Conservation (phyloP, 1,284 basidiomycete species). For the Irpex sp. region DNA sequence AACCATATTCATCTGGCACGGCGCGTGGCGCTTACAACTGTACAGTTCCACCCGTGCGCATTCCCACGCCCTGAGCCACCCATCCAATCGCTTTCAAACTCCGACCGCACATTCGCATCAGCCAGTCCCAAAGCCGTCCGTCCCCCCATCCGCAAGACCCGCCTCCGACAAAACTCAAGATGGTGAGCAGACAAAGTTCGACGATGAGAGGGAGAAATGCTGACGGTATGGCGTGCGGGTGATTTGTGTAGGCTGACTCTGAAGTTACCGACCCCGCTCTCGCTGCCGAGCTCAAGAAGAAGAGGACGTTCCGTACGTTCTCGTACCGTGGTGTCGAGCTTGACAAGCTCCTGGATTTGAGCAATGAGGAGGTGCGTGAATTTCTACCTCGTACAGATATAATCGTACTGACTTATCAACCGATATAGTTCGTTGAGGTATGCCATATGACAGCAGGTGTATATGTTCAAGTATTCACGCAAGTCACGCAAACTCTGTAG, state of each 20-base stretch:
- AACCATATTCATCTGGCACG: conserved; percentile 4
- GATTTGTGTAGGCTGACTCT: conserved; percentile 60
- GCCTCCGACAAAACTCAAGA: conserved; percentile 33
- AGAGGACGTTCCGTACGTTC: conserved; percentile 98
- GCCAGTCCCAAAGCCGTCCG: neutral
- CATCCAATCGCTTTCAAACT: conserved; percentile 32
- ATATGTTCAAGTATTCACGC: neutral
- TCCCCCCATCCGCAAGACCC: conserved; percentile 26
- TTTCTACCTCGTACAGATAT: neutral
- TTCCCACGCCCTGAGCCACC: conserved; percentile 34
- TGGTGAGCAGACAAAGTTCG: conserved; percentile 42
- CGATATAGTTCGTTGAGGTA: conserved; percentile 73
- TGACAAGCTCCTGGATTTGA: conserved; percentile 94
- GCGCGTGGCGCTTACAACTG: conserved; percentile 37
- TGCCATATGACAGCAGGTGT: conserved; percentile 15
- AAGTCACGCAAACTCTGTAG: conserved; percentile 36
- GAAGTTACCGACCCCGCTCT: conserved; percentile 82
- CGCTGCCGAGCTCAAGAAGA: conserved; percentile 95
- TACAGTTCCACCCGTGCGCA: conserved; percentile 44
- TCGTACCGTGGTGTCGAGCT: conserved; percentile 97
- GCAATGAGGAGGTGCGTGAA: conserved; percentile 83
- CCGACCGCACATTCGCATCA: conserved; percentile 26
- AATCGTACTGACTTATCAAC: neutral
- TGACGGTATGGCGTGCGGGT: conserved; percentile 15
- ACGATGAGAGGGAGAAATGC: conserved; percentile 14